phyloP scores from a whole-genome alignment of 805 yeast genomes.

The Wickerhamomyces xylosicus region DNA sequence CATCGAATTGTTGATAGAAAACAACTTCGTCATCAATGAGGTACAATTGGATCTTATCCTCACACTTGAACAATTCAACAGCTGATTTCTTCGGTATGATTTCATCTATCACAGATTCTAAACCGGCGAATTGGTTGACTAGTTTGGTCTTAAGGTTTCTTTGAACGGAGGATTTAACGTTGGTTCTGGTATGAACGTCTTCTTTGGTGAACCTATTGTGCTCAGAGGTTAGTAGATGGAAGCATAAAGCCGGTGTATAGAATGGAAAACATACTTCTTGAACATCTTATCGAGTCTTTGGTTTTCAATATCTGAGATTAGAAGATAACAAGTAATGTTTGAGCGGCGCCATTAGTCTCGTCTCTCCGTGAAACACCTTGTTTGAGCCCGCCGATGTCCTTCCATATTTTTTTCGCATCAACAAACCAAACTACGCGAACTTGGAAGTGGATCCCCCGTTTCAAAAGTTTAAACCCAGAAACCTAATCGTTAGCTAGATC shows the following conservation, averaged over 20 bases:
- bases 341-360: too few species aligned
- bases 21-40: constrained; percentile 64
- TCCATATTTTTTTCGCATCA: too few species aligned
- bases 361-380: too few species aligned
- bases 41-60: constrained; percentile 77
- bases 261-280: constrained; percentile 25
- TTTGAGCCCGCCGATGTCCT: too few species aligned
- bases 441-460: too few species aligned
- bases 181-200: constrained; percentile 83
- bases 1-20: constrained; percentile 73
- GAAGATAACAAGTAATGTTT: constrained; percentile 1
- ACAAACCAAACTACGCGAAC: too few species aligned
- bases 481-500: too few species aligned
- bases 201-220: constrained; percentile 56
- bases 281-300: constrained; percentile 26
- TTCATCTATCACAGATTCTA: constrained; percentile 71
- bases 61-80: constrained; percentile 73
- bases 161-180: constrained; percentile 90
- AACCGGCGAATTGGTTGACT: constrained; percentile 59
- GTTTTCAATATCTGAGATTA: not conserved
- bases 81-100: constrained; percentile 85
- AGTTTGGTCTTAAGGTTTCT: constrained; percentile 73
- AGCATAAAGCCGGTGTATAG: not conserved
- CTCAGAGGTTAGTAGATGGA: not conserved
- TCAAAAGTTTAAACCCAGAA: too few species aligned